Conservation (phyloP, 2,329 filamentous ascomycete genomes). For the Cryphonectria nitschkei region DNA sequence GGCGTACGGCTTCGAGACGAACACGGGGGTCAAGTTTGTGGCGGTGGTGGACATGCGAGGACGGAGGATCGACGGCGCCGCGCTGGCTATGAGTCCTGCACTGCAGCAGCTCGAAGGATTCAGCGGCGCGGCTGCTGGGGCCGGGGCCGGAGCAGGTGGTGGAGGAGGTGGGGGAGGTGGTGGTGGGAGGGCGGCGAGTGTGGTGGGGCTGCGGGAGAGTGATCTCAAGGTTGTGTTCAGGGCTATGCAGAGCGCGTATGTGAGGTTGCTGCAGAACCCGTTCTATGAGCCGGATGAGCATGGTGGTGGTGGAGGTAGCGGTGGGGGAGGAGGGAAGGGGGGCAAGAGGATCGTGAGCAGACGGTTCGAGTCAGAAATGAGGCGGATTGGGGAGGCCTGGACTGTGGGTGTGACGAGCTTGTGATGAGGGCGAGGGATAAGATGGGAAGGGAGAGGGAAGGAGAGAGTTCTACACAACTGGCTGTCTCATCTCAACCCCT, state of each 20-base stretch:
- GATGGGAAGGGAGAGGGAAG: too few species aligned
- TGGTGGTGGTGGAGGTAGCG: constrained; percentile 54
- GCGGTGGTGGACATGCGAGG: constrained; percentile 91
- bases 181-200: constrained; percentile 36
- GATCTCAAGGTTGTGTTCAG: constrained; percentile 90
- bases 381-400: constrained; percentile 85
- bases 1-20: constrained; percentile 95
- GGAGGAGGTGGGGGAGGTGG: constrained; percentile 41
- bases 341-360: constrained; percentile 78
- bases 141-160: neutral
- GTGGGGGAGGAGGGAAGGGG: constrained; percentile 70
- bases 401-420: constrained; percentile 69
- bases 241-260: constrained; percentile 91
- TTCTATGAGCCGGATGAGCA: constrained; percentile 93
- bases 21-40: constrained; percentile 90
- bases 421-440: constrained; percentile 41
- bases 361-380: constrained; percentile 80
- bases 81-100: constrained; percentile 27
- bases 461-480: neutral
- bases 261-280: constrained; percentile 85
- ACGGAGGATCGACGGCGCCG: constrained; percentile 49
- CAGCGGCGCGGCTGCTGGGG: neutral
- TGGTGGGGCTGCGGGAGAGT: constrained; percentile 78
- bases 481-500: neutral
- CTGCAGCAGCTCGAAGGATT: constrained; percentile 22